Conservation (phyloP, 768 basidiomycete species). For the Mycena filopes region DNA sequence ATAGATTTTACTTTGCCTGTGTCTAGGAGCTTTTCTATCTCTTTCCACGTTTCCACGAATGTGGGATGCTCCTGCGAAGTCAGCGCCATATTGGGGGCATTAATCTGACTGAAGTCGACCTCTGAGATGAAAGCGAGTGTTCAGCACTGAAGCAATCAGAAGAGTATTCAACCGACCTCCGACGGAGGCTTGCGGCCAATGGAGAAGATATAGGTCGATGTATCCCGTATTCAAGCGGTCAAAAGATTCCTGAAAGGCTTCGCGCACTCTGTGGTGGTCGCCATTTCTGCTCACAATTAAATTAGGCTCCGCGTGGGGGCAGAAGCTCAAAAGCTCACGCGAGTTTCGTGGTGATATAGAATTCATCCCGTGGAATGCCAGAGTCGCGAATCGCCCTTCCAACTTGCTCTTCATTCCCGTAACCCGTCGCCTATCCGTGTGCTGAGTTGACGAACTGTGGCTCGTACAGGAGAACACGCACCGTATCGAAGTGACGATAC, state of each 20-base stretch:
- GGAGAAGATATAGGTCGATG: conserved; percentile 52
- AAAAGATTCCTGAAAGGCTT: conserved; percentile 52
- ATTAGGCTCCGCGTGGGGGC: too few relatives aligned
- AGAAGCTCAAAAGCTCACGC: conserved; percentile 32
- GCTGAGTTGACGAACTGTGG: neutral
- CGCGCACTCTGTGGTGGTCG: conserved; percentile 45
- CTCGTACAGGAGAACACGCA: neutral
- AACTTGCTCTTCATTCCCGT: conserved; percentile 56
- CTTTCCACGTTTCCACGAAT: conserved; percentile 43
- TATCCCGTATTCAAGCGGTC: conserved; percentile 46
- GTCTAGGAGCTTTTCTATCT: conserved; percentile 44
- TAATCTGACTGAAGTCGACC: conserved; percentile 18
- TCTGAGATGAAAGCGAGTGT: neutral
- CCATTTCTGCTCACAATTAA: conserved; percentile 32
- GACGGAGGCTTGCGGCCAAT: conserved; percentile 36
- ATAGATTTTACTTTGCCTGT: conserved; percentile 55
- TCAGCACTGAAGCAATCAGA: neutral
- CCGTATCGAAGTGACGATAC: conserved; percentile 52
- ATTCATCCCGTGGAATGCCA: conserved; percentile 52
- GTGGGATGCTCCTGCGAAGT: conserved; percentile 39
- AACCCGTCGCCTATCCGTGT: conserved; percentile 23
- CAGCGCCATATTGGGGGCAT: conserved; percentile 12
- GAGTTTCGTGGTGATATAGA: conserved; percentile 65
- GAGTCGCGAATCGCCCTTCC: conserved; percentile 58
- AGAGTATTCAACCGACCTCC: conserved; percentile 7